Conservation (phyloP, 805 yeast species). For the Yamadazyma phyllophila region DNA sequence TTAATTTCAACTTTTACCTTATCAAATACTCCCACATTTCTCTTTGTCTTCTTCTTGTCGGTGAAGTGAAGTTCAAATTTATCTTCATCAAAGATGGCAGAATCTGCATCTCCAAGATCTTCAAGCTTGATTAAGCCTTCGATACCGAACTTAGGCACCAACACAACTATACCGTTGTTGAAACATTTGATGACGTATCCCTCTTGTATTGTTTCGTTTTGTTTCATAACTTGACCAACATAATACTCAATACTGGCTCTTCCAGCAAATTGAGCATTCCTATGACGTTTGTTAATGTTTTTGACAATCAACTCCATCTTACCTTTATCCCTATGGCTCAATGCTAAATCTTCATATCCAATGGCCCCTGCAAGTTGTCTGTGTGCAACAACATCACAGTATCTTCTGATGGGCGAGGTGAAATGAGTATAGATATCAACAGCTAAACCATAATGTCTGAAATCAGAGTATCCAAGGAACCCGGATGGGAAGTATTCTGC, state of each 20-base stretch:
- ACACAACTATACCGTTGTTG: conserved; percentile 89
- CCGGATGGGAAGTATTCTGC: conserved; percentile 97
- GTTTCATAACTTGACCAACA: conserved; percentile 96
- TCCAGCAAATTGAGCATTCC: conserved; percentile 99
- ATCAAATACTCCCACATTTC: conserved; percentile 73
- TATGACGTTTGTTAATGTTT: conserved; percentile 89
- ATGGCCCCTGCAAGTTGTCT: conserved; percentile 98
- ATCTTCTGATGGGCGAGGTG: conserved; percentile 97
- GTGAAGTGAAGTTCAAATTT: conserved; percentile 64
- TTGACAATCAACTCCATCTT: conserved; percentile 87
- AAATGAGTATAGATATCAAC: conserved; percentile 97
- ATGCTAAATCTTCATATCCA: conserved; percentile 81
- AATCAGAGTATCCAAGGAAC: conserved; percentile 83
- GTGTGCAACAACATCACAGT: conserved; percentile 97
- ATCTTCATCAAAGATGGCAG: conserved; percentile 74
- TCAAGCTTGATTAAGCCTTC: conserved; percentile 89
- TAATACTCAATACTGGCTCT: conserved; percentile 96
- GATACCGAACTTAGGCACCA: conserved; percentile 94
- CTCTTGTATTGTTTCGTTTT: conserved; percentile 73
- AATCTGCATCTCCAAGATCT: conserved; percentile 61
- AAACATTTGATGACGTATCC: conserved; percentile 92
- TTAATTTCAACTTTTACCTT: conserved; percentile 79
- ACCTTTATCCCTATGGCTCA: conserved; percentile 79
- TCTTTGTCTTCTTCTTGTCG: conserved; percentile 40
- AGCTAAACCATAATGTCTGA: conserved; percentile 95